Conservation (phyloP, 768 basidiomycete species). For the Coprinopsis sp. region DNA sequence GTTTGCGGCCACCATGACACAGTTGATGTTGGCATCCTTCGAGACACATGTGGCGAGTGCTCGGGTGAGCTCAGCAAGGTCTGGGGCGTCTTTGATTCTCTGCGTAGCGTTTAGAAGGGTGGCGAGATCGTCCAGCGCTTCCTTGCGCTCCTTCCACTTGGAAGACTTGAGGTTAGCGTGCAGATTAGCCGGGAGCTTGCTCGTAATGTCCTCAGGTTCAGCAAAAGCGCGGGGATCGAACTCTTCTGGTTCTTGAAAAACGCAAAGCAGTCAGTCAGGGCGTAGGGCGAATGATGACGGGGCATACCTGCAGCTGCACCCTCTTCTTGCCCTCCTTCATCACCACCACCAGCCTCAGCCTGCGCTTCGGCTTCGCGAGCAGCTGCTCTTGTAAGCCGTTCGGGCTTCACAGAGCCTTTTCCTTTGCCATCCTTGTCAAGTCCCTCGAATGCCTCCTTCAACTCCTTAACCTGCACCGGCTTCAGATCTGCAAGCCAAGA, state of each 20-base stretch:
- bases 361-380: constrained; percentile 63
- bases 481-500: constrained; percentile 87
- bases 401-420: constrained; percentile 74
- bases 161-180: constrained; percentile 75
- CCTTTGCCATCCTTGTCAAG: constrained; percentile 85
- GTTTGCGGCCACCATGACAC: constrained; percentile 83
- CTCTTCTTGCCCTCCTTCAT: constrained; percentile 37
- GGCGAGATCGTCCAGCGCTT: constrained; percentile 79
- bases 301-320: constrained; percentile 45
- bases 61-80: constrained; percentile 70
- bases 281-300: constrained; percentile 4
- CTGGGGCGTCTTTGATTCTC: constrained; percentile 75
- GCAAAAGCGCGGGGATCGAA: constrained; percentile 77
- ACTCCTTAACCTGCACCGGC: constrained; percentile 93
- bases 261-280: constrained; percentile 7
- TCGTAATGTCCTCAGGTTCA: constrained; percentile 74
- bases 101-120: constrained; percentile 64
- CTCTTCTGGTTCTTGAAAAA: constrained; percentile 49
- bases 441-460: constrained; percentile 84
- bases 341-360: constrained; percentile 28
- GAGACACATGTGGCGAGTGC: constrained; percentile 78
- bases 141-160: constrained; percentile 98
- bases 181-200: constrained; percentile 72
- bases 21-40: constrained; percentile 91
- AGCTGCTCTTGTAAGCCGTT: constrained; percentile 70